phyloP scores from a whole-genome alignment of 1,139 yeast genomes.

The Taiozyma sp. region DNA sequence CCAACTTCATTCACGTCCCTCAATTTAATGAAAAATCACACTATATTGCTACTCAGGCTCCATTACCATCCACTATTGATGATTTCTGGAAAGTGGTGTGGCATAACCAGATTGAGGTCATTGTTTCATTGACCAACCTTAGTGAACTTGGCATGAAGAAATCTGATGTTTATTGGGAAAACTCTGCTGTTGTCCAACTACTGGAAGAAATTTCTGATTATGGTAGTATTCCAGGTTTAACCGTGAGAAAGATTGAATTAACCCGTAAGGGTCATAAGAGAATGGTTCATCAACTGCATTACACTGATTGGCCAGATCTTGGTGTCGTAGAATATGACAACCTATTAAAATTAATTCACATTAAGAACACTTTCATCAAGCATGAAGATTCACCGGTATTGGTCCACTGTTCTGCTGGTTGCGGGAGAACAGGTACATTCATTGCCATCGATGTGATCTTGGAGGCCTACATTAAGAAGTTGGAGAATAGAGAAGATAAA shows the following conservation, averaged over 20 bases:
- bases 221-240: conserved; percentile 26
- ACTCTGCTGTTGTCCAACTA: conserved; percentile 24
- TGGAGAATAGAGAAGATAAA: conserved; percentile 6
- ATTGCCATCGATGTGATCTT: conserved; percentile 67
- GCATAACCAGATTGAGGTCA: conserved; percentile 54
- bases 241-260: conserved; percentile 27
- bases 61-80: conserved; percentile 65
- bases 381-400: conserved; percentile 38
- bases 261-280: conserved; percentile 12
- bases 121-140: conserved; percentile 62
- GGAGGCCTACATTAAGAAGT: conserved; percentile 28
- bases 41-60: conserved; percentile 86
- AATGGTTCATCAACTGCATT: conserved; percentile 60
- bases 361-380: conserved; percentile 37
- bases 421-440: conserved; percentile 88
- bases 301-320: conserved; percentile 76
- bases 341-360: conserved; percentile 44
- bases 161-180: conserved; percentile 53
- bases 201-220: conserved; percentile 25
- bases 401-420: conserved; percentile 89
- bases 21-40: conserved; percentile 31
- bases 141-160: conserved; percentile 47
- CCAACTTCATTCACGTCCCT: conserved; percentile 44
- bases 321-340: conserved; percentile 57
- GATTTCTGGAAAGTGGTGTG: conserved; percentile 80